Evolutionary conservation across 2,329 filamentous ascomycete genomes (phyloP).

Genomic region (Mycosphaerella arachidis): DNA sequence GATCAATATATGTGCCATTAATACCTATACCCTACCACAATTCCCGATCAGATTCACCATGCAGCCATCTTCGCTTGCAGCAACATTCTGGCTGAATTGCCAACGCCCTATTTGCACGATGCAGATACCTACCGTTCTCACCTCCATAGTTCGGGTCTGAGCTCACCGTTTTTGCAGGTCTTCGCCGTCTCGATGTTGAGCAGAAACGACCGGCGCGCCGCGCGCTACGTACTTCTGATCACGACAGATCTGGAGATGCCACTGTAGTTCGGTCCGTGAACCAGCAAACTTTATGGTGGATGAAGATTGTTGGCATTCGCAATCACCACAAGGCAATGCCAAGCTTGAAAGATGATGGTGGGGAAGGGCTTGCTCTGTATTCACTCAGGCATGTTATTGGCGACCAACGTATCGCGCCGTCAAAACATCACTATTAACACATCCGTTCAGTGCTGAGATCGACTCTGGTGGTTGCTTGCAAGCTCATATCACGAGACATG

Average conservation of each 20-base stretch:
- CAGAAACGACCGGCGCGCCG: neutral
- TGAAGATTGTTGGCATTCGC: neutral
- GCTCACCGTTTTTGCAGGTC: no score
- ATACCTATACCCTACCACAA: neutral
- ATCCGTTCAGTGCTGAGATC: neutral
- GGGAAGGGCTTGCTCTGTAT: neutral
- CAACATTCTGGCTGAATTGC: neutral
- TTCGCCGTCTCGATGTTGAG: neutral
- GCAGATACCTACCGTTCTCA: neutral
- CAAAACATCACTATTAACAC: neutral
- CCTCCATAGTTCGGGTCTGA: neutral
- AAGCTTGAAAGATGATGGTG: no score
- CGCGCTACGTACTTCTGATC: neutral
- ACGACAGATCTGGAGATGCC: neutral
- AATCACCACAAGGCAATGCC: neutral
- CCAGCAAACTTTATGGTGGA: neutral
- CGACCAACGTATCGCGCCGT: no score
- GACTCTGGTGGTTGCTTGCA: no score
- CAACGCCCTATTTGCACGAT: neutral
- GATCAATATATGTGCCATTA: neutral
- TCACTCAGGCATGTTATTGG: no score
- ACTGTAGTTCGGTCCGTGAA: no score
- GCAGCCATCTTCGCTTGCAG: neutral
- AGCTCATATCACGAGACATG: neutral
- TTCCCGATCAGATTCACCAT: neutral